These are phyloP conservation scores for Lentinula guzmanii DNA, from an alignment of 768 basidiomycete genomes.

Conservation along the genomic window DNA sequence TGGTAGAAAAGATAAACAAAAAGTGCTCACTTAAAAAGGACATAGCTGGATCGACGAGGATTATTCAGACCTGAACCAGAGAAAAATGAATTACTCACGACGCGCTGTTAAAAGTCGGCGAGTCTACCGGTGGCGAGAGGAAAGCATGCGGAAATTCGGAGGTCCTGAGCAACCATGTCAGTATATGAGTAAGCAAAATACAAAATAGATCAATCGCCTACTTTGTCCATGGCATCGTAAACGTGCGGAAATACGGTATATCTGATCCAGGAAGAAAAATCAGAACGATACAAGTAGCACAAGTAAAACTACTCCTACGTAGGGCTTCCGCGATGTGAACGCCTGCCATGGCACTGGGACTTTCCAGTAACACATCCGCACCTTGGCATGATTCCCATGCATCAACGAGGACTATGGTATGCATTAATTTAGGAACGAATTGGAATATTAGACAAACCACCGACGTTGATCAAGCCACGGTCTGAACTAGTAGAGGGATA, in stretches of 20 bases:
- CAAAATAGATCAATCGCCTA: slow-evolving; percentile 14
- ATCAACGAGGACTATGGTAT: slow-evolving; percentile 44
- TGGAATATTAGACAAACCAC: slow-evolving; percentile 13
- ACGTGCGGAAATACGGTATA: slow-evolving; percentile 63
- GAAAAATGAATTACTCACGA: slow-evolving; percentile 30
- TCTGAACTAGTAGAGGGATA: slow-evolving; percentile 37
- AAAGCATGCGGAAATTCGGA: slow-evolving; percentile 62
- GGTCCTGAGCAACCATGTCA: slow-evolving; percentile 30
- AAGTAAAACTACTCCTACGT: slow-evolving; percentile 24
- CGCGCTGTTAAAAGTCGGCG: slow-evolving; percentile 55
- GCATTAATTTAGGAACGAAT: not conserved
- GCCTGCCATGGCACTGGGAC: slow-evolving; percentile 64
- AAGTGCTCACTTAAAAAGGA: slow-evolving; percentile 46
- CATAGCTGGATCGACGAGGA: slow-evolving; percentile 30
- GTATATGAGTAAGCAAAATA: not conserved
- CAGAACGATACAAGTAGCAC: not conserved
- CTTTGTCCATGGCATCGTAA: slow-evolving; percentile 62
- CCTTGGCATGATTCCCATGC: slow-evolving; percentile 59
- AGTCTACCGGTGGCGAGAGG: slow-evolving; percentile 55
- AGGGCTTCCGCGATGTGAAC: slow-evolving; percentile 69
- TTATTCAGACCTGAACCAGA: not conserved
- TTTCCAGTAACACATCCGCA: slow-evolving; percentile 62
- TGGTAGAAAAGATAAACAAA: not conserved
- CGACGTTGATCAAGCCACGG: slow-evolving; percentile 60
- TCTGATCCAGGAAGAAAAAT: slow-evolving; percentile 16